phyloP scores from a whole-genome alignment of 345 rosid species.

The Salix brachista region DNA sequence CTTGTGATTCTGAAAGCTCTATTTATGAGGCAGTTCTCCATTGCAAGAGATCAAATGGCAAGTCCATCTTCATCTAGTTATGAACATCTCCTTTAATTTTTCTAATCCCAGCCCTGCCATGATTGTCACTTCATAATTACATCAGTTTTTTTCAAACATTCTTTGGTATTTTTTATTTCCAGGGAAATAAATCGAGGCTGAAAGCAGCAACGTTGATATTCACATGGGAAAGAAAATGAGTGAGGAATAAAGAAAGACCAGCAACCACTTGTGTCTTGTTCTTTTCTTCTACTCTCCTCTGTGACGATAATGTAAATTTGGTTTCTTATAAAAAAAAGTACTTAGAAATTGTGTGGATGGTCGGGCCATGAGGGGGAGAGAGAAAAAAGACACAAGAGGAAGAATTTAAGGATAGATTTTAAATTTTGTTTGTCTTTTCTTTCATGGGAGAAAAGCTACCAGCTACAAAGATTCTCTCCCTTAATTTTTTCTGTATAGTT shows the following conservation, averaged over 20 bases:
- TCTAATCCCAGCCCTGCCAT: not conserved
- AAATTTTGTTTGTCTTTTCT: conserved; percentile 21
- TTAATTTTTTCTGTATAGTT: conserved; percentile 25
- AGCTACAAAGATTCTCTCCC: conserved; percentile 27
- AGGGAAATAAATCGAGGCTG: conserved; percentile 36
- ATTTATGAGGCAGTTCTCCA: conserved; percentile 93
- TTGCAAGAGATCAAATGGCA: conserved; percentile 88
- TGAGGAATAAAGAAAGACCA: conserved; percentile 19
- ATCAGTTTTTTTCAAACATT: conserved; percentile 12
- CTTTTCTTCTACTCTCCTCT: conserved; percentile 18
- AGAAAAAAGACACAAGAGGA: not conserved
- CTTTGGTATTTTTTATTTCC: conserved; percentile 12
- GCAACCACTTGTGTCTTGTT: conserved; percentile 34
- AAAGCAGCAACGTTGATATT: conserved; percentile 16
- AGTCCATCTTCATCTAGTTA: not conserved
- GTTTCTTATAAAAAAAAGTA: conserved; percentile 8
- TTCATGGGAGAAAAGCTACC: conserved; percentile 16
- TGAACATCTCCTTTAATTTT: not conserved
- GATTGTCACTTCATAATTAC: not conserved
- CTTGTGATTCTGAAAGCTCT: conserved; percentile 86
- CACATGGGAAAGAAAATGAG: conserved; percentile 34
- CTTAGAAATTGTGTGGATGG: conserved; percentile 10
- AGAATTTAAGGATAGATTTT: conserved; percentile 4
- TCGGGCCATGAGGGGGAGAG: conserved; percentile 5
- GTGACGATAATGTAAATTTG: conserved; percentile 35